A percentile compares a stretch with the other conserved stretches of the same genome.
Evolutionary conservation across 345 rosid species (phyloP).

Genomic region (Eucalyptus curtisii): DNA sequence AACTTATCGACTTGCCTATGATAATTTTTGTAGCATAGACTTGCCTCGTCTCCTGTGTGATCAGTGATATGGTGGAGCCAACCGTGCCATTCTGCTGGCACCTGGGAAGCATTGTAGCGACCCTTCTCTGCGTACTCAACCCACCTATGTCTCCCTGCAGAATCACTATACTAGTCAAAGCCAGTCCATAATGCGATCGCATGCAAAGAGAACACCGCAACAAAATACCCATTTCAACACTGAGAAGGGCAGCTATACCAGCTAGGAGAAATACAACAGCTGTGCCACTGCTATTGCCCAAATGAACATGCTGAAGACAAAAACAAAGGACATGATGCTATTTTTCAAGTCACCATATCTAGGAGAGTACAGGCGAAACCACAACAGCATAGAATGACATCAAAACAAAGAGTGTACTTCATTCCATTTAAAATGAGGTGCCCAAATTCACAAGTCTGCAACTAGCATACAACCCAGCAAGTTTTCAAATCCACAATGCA

Average conservation of each 20-base stretch:
- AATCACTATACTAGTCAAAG: background rate
- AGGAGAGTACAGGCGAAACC: background rate
- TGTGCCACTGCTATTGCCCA: background rate
- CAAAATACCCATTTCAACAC: background rate
- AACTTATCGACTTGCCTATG: background rate
- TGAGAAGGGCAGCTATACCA: background rate
- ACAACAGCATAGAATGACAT: background rate
- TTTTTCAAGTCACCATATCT: background rate
- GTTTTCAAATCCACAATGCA: background rate
- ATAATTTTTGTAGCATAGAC: background rate
- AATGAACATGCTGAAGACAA: background rate
- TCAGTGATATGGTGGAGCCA: slow-evolving; percentile 94
- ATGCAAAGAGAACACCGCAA: background rate
- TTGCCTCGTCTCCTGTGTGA: slow-evolving; percentile 95
- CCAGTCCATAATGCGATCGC: background rate
- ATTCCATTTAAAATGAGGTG: background rate
- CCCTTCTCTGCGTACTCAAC: slow-evolving; percentile 80
- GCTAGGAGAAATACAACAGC: background rate
- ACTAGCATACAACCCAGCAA: background rate
- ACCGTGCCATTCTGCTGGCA: slow-evolving; percentile 99
- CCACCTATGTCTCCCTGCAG: slow-evolving; percentile 88
- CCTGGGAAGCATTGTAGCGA: slow-evolving; percentile 95
- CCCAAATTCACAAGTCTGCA: background rate
- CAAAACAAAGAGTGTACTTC: background rate
- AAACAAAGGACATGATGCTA: background rate